Evolutionary conservation across 768 basidiomycete species (phyloP).

Genomic region (Xerocomellus chrysenteron): DNA sequence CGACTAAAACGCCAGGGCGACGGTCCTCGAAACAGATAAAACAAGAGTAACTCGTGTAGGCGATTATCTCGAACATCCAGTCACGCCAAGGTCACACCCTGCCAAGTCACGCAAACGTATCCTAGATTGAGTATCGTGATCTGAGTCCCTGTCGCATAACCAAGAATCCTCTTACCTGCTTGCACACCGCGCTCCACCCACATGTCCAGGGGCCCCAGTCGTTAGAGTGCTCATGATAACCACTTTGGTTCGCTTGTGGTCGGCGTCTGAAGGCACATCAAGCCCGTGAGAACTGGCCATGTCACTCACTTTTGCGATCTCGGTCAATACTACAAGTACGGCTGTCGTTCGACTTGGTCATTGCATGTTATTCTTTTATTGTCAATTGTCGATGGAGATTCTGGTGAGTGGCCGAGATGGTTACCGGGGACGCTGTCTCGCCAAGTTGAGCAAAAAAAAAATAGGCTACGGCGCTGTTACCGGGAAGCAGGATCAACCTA

Average conservation of each 20-base stretch:
- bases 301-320: background rate
- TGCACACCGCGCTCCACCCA: background rate
- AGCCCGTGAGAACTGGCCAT: background rate
- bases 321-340: background rate
- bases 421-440: constrained; percentile 3
- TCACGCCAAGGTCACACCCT: background rate
- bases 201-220: background rate
- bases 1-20: background rate
- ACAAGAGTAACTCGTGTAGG: too few relatives aligned
- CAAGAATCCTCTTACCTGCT: background rate
- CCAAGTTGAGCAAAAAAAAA: constrained; percentile 14
- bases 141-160: background rate
- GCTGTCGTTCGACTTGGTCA: background rate
- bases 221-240: background rate
- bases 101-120: background rate
- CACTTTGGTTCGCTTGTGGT: constrained; percentile 5
- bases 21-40: background rate
- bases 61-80: background rate
- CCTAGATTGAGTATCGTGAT: too few relatives aligned
- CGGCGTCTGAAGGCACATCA: background rate
- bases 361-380: background rate
- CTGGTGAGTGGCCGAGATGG: constrained; percentile 8
- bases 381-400: background rate
- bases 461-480: constrained; percentile 36
- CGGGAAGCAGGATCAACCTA: constrained; percentile 36